Evolutionary conservation across 164 flowering plant genomes (phyloP).

Genomic region (Vitis cinerea): DNA sequence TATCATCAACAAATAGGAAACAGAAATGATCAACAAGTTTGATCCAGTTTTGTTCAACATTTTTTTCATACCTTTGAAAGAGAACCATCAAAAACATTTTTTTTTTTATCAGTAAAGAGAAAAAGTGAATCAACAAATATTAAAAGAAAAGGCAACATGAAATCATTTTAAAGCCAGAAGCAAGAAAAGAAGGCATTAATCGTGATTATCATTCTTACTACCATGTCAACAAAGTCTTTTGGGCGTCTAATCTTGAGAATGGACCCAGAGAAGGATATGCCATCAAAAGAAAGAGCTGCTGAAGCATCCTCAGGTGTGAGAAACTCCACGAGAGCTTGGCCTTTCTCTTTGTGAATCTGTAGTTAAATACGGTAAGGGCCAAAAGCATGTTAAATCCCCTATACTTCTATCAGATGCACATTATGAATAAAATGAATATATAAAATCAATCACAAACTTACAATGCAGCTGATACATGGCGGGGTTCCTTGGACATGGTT

Average conservation of each 20-base stretch:
- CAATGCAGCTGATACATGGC: slow-evolving; percentile 91
- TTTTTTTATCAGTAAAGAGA: background rate
- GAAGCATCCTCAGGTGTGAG: slow-evolving; percentile 93
- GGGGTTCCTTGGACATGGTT: slow-evolving; percentile 59
- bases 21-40: too few relatives aligned
- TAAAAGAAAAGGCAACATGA: background rate
- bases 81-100: too few relatives aligned
- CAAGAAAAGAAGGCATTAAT: slow-evolving; percentile 11
- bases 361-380: slow-evolving; percentile 9
- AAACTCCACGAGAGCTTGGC: slow-evolving; percentile 90
- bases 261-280: slow-evolving; percentile 59
- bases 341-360: slow-evolving; percentile 86
- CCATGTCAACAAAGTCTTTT: slow-evolving; percentile 68
- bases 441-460: slow-evolving; percentile 30
- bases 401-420: background rate
- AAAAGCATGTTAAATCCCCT: background rate
- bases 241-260: slow-evolving; percentile 83
- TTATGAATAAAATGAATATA: background rate
- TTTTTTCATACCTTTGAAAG: too few relatives aligned
- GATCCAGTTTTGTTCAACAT: too few relatives aligned
- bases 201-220: slow-evolving; percentile 62
- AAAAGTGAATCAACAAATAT: background rate
- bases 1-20: too few relatives aligned
- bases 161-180: background rate
- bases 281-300: slow-evolving; percentile 80